Conservation (phyloP, 345 rosid species). For the Litchi chinensis region DNA sequence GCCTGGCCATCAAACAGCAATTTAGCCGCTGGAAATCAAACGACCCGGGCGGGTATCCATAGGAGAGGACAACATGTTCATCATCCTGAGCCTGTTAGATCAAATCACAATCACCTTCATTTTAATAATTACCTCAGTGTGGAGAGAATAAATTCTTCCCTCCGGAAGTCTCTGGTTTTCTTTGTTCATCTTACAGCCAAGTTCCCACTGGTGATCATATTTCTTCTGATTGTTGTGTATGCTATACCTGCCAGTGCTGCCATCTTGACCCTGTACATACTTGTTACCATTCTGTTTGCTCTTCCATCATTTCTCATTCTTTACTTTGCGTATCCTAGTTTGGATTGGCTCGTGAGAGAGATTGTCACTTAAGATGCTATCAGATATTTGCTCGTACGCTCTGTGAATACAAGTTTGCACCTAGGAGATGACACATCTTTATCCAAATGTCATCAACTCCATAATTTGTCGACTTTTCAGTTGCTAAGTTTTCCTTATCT, state of each 20-base stretch:
- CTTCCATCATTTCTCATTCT: slow-evolving; percentile 86
- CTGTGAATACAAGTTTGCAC: slow-evolving; percentile 24
- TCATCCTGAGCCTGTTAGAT: slow-evolving; percentile 39
- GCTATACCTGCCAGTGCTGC: slow-evolving; percentile 93
- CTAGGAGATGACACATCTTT: slow-evolving; percentile 12
- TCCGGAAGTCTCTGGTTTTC: slow-evolving; percentile 67
- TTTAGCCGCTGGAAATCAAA: slow-evolving; percentile 34
- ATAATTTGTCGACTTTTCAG: slow-evolving; percentile 28
- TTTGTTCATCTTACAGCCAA: slow-evolving; percentile 82
- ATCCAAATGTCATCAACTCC: neutral
- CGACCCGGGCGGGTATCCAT: slow-evolving; percentile 26
- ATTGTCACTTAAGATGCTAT: slow-evolving; percentile 54
- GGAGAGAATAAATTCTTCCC: slow-evolving; percentile 51
- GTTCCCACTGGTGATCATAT: slow-evolving; percentile 85
- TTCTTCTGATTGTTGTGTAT: slow-evolving; percentile 73
- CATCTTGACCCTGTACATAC: slow-evolving; percentile 72
- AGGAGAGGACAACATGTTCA: slow-evolving; percentile 43
- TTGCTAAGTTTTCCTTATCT: slow-evolving; percentile 10
- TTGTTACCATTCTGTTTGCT: slow-evolving; percentile 75
- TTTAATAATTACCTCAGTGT: slow-evolving; percentile 34
- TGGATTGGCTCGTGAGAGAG: slow-evolving; percentile 93
- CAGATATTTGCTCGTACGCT: slow-evolving; percentile 5
- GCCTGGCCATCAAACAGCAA: slow-evolving; percentile 36
- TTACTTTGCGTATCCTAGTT: slow-evolving; percentile 82
- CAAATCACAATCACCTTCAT: slow-evolving; percentile 24